These are phyloP conservation scores for Yarrowia sp. DNA, from an alignment of 805 yeast genomes.

Conservation along the genomic window DNA sequence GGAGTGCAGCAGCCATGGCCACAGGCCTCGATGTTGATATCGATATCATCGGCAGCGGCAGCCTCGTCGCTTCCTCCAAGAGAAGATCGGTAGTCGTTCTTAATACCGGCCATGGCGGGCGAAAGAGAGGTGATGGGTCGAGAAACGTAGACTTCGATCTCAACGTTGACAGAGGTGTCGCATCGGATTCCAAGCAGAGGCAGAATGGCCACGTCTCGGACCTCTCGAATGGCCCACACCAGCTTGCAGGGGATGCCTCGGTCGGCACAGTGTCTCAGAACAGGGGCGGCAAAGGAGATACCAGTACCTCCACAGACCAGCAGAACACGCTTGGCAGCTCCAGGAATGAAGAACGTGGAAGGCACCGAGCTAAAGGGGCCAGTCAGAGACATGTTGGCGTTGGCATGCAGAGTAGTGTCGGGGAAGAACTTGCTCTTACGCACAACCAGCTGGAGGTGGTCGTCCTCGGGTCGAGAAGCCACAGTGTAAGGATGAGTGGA, in stretches of 20 bases:
- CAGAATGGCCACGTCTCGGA: constrained; percentile 72
- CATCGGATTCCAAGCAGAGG: constrained; percentile 60
- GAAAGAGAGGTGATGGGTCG: constrained; percentile 5
- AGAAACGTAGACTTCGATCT: constrained; percentile 22
- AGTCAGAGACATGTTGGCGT: constrained; percentile 39
- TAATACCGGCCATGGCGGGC: background rate
- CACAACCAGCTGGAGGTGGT: constrained; percentile 40
- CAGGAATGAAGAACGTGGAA: constrained; percentile 45
- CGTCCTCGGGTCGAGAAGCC: constrained; percentile 53
- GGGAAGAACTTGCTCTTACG: constrained; percentile 42
- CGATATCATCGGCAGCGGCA: constrained; percentile 17
- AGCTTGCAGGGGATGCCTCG: constrained; percentile 67
- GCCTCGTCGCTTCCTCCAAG: constrained; percentile 20
- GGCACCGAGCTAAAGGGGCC: constrained; percentile 43
- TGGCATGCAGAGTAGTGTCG: constrained; percentile 36
- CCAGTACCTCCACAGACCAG: constrained; percentile 63
- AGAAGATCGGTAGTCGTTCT: constrained; percentile 11
- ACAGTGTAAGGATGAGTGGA: constrained; percentile 48
- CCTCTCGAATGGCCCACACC: constrained; percentile 83
- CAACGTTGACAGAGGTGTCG: constrained; percentile 26
- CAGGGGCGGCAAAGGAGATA: constrained; percentile 74
- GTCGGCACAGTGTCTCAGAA: constrained; percentile 68
- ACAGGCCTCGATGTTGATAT: constrained; percentile 23
- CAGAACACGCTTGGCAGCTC: constrained; percentile 44
- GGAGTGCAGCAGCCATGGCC: constrained; percentile 25